These are phyloP conservation scores for Bipolaris bicolor DNA, from an alignment of 2,329 filamentous ascomycete species.

Conservation along the genomic window DNA sequence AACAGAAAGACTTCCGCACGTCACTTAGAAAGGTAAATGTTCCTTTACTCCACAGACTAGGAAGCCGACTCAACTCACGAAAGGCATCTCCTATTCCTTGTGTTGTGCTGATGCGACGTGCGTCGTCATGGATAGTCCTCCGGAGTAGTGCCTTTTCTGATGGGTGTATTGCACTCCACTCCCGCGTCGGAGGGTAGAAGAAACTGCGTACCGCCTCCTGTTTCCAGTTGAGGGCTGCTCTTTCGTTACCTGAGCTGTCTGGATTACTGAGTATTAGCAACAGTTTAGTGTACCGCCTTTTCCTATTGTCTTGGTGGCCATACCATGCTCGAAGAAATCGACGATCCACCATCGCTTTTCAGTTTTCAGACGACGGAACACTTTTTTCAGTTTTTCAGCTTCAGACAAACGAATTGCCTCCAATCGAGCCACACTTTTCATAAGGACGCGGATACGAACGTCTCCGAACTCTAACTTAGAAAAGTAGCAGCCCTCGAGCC, in stretches of 20 bases:
- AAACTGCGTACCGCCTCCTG: too few relatives aligned
- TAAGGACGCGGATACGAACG: not conserved
- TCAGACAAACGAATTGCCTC: not conserved
- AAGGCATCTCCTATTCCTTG: constrained; percentile 2
- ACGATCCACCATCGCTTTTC: constrained; percentile 4
- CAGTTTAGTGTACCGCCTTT: too few relatives aligned
- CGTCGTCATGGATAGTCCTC: not conserved
- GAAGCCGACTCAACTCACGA: not conserved
- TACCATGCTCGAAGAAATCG: constrained; percentile 6
- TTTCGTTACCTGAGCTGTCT: not conserved
- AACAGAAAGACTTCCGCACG: constrained; percentile 5
- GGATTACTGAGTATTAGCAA: not conserved
- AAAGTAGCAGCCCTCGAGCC: not conserved
- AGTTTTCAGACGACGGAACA: not conserved
- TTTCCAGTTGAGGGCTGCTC: too few relatives aligned
- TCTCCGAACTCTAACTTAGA: not conserved
- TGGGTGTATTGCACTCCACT: not conserved
- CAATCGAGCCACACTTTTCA: not conserved
- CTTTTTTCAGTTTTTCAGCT: not conserved
- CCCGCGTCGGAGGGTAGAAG: too few relatives aligned
- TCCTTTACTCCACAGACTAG: constrained; percentile 3
- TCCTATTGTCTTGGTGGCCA: not conserved
- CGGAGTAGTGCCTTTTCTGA: not conserved
- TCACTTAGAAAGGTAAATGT: constrained; percentile 5
- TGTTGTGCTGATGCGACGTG: not conserved